These are phyloP conservation scores for Candida frijolesensis DNA, from an alignment of 1,139 yeast species.

Conservation along the genomic window DNA sequence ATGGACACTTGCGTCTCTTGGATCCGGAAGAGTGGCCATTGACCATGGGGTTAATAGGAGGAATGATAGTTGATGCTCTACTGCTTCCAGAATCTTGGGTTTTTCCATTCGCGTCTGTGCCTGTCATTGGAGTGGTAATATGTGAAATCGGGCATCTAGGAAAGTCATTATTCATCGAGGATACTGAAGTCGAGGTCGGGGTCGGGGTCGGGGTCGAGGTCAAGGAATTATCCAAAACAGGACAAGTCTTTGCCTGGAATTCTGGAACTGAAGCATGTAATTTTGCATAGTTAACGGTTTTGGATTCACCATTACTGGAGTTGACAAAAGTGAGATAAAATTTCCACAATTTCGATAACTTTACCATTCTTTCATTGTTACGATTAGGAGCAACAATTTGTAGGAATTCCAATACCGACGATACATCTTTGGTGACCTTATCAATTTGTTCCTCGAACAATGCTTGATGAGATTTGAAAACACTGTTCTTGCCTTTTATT, in stretches of 20 bases:
- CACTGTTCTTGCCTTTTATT: slow-evolving; percentile 19
- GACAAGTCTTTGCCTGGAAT: slow-evolving; percentile 19
- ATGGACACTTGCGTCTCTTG: slow-evolving; percentile 33
- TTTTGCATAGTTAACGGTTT: slow-evolving; percentile 35
- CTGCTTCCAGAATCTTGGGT: not conserved
- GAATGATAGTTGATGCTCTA: slow-evolving; percentile 2
- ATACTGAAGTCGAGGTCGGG: not conserved
- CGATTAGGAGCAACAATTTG: slow-evolving; percentile 13
- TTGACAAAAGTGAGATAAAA: slow-evolving; percentile 42
- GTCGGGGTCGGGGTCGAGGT: slow-evolving; percentile 1
- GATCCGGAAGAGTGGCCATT: slow-evolving; percentile 3
- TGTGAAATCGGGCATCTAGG: slow-evolving; percentile 35
- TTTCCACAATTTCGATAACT: slow-evolving; percentile 42
- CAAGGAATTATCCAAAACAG: slow-evolving; percentile 14
- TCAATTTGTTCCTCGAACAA: slow-evolving; percentile 6
- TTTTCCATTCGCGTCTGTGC: slow-evolving; percentile 13
- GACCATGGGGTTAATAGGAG: slow-evolving; percentile 5
- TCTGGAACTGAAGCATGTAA: slow-evolving; percentile 39
- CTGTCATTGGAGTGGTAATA: slow-evolving; percentile 27
- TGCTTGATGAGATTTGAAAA: slow-evolving; percentile 5
- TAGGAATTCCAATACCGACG: slow-evolving; percentile 8
- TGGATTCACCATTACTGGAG: slow-evolving; percentile 25
- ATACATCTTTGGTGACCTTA: slow-evolving; percentile 5
- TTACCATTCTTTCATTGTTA: slow-evolving; percentile 26
- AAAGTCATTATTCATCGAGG: slow-evolving; percentile 13